Conservation (phyloP, 345 rosid species). For the Cardamine occulta region DNA sequence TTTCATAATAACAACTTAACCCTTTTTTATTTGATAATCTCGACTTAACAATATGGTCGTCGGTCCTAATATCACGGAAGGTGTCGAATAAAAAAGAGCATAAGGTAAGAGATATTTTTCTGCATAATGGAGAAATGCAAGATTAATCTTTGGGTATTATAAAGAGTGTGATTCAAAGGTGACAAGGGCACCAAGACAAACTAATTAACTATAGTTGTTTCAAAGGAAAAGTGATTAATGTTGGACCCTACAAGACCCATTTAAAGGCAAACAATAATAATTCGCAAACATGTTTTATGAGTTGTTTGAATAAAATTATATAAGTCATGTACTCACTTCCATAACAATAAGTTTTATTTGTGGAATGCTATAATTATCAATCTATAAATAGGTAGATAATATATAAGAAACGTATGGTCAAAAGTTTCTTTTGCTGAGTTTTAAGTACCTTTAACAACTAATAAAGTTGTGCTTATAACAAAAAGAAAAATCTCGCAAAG, state of each 20-base stretch:
- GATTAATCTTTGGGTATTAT: neutral
- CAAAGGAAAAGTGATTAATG: conserved; percentile 29
- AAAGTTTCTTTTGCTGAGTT: conserved; percentile 30
- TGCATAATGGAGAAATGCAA: conserved; percentile 2
- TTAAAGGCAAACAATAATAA: conserved; percentile 37
- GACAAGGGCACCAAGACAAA: conserved; percentile 41
- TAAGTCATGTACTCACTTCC: conserved; percentile 18
- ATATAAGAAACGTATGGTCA: conserved; percentile 23
- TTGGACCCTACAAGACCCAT: conserved; percentile 43
- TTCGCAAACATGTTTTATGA: conserved; percentile 34
- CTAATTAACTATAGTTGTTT: conserved; percentile 35
- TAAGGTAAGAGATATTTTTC: neutral
- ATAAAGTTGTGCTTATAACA: conserved; percentile 27
- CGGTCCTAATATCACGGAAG: conserved; percentile 29
- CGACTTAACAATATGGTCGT: neutral
- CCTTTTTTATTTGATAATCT: neutral
- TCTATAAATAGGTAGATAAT: conserved; percentile 17
- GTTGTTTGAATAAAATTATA: conserved; percentile 42
- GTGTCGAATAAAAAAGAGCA: conserved; percentile 20
- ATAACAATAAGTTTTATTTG: conserved; percentile 9
- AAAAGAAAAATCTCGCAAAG: conserved; percentile 27
- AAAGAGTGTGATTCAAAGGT: conserved; percentile 36
- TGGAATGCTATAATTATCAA: conserved; percentile 13
- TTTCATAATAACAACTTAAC: neutral
- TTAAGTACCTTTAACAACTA: conserved; percentile 39